Base-by-base conservation (phyloP, 768 basidiomycete species). In the Lepiota venenata region DNA sequence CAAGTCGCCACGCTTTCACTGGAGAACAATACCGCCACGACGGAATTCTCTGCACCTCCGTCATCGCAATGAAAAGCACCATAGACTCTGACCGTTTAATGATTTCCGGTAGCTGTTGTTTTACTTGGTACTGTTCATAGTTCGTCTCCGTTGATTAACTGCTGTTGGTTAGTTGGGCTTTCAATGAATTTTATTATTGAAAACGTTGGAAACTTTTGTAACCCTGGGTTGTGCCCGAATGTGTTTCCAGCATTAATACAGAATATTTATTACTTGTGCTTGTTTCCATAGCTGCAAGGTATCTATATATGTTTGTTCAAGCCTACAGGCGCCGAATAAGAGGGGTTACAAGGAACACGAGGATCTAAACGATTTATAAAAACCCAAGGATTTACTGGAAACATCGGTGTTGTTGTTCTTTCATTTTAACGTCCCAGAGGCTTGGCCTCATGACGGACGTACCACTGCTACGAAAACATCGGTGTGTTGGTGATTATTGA, bases 1-100 rank as follows among this genome's bases (percentile, higher is more conserved):
- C 71, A 74, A 45, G 62, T 74, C 48, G 61, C 63, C n/a, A 58
- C 64, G 11, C 61, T 79, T 43, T 66, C 73, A 14, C 55, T 76
- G 18, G 73, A 29, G 32, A 48, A 32, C 25, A 41, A 29, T 8
- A 22, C 29, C n/a, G 3, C 32, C 2, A 14, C 46, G 27, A 37
- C 47, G 20, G 21, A 27, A 37, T 37, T 40, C 10, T 20, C 40
- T 21, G 27, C 18, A 25, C 35, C 20, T 40, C 21, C 49, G 15
- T 10, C 39, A 9, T 27, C 49, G 8, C 39, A 50, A 27, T 41
- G 32, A 36, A 48, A 49, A 37, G 40, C 22, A 40, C 6, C 42
- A 16, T 42, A 20, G 41, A n/a, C 11, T n/a, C 3, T 44, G 40
- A 35, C 36, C 50, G 36, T 43, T 6, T 51, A 20, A 18, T 20